These are phyloP conservation scores for Talaromyces islandicus DNA, from an alignment of 2,329 filamentous ascomycete species.

Conservation along the genomic window DNA sequence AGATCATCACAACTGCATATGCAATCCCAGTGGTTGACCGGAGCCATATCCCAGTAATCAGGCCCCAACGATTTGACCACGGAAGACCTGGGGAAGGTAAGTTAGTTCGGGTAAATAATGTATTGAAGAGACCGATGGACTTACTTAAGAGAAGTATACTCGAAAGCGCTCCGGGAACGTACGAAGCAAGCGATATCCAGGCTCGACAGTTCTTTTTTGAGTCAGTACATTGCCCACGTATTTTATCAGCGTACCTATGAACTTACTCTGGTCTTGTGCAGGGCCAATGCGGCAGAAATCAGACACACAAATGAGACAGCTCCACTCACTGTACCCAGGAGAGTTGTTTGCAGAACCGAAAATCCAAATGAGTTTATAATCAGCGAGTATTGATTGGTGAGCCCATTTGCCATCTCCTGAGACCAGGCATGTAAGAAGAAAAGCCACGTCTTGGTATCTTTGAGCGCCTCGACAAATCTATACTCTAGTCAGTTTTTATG, in stretches of 20 bases:
- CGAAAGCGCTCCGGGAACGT: conserved; percentile 31
- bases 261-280: conserved; percentile 24
- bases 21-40: conserved; percentile 31
- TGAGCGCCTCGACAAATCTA: conserved; percentile 26
- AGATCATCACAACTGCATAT: conserved; percentile 36
- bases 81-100: conserved; percentile 18
- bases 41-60: conserved; percentile 33
- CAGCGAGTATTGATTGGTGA: conserved; percentile 38
- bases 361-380: conserved; percentile 44
- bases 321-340: conserved; percentile 18
- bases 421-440: conserved; percentile 31
- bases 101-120: background rate
- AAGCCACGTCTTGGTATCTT: conserved; percentile 29
- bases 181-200: conserved; percentile 23
- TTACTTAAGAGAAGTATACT: conserved; percentile 27
- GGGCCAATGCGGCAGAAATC: conserved; percentile 20
- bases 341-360: conserved; percentile 16
- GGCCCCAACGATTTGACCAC: conserved; percentile 34
- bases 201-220: conserved; percentile 2
- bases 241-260: background rate
- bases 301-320: conserved; percentile 23
- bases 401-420: conserved; percentile 26
- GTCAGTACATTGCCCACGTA: background rate
- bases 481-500: background rate
- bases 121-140: background rate